Evolutionary conservation across 768 basidiomycete genomes (phyloP).

Genomic region (Mycena alexandri): DNA sequence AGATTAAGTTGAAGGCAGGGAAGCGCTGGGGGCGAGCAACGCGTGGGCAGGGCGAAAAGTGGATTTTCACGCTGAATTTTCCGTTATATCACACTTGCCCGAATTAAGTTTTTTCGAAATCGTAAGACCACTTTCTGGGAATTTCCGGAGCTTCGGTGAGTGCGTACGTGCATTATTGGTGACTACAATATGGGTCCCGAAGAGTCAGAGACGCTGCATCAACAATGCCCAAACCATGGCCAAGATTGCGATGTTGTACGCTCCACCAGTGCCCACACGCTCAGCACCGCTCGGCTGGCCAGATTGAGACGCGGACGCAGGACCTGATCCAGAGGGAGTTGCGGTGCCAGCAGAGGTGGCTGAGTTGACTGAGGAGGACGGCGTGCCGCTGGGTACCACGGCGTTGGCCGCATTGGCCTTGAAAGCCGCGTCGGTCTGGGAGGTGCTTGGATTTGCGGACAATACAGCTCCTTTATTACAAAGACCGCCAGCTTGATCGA

Average conservation of each 20-base stretch:
- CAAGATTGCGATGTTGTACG: not conserved
- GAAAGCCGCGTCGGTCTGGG: slow-evolving; percentile 51
- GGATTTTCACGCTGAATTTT: too few species aligned
- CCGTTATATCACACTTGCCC: too few species aligned
- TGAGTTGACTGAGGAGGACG: slow-evolving; percentile 25
- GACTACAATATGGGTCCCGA: too few species aligned
- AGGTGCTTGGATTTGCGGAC: slow-evolving; percentile 51
- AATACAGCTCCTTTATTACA: slow-evolving; percentile 54
- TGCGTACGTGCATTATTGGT: too few species aligned
- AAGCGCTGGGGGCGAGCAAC: too few species aligned
- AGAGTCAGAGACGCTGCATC: not conserved
- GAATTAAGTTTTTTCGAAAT: too few species aligned
- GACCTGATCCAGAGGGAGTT: not conserved
- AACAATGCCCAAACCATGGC: slow-evolving; percentile 5
- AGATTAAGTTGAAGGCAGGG: too few species aligned
- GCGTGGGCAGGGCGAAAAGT: too few species aligned
- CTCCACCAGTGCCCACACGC: slow-evolving; percentile 4
- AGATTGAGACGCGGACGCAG: slow-evolving; percentile 6
- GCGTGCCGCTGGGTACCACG: slow-evolving; percentile 36
- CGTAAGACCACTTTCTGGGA: too few species aligned
- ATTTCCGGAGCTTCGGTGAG: too few species aligned
- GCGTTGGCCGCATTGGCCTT: slow-evolving; percentile 52
- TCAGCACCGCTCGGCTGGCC: slow-evolving; percentile 4
- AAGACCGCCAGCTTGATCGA: slow-evolving; percentile 55
- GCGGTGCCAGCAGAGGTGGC: slow-evolving; percentile 7